Evolutionary conservation across 2,329 filamentous ascomycete species (phyloP), one percentile per base, ranked within the genome.

Genomic region (Exophiala aquamarina): DNA sequence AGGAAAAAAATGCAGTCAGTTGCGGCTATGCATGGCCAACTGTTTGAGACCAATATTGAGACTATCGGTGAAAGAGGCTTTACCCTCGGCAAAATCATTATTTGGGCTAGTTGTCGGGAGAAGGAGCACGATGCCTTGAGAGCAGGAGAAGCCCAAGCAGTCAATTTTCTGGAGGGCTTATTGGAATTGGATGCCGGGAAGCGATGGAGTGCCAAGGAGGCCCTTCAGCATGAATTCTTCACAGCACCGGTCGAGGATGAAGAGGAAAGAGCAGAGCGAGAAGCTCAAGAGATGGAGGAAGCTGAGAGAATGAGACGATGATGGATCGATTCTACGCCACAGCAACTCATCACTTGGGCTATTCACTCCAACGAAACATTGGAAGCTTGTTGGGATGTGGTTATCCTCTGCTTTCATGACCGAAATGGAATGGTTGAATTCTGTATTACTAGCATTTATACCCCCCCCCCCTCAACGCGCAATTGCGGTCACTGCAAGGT

Each of bases 1-100:
- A 78, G 78, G 33, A 84, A 81, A 63, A 83, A 84, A 49, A 97
- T 98, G 92, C 87, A 86, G 63, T 75, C 81, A 26, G 87, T 86
- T 3, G 89, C 89, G 1, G 74, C 89, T 14, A 74, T 95, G 41
- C 93, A 98, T 63, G 93, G 93, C 1, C 88, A 91, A 61, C 83
- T 95, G 48, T 89, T 97, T 55, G 90, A 98, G 68, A 93, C 89
- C 0, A 95, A 82, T 50, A 90, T 98, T 47, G 92, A 92, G 1
- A 96, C 89, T 1, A 86, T 98, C 58, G 89, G 88, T 34, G 83
- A 87, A 56, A 81, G 83, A 34, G 93, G 93, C 1, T 95, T 95
- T 66, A 84, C 81, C 4, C 83, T 95, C 59, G 89, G 95, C 68
- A 93, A 95, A 70, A 93, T 98, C 58, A 85, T 98, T 54, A 76